Base-by-base conservation (phyloP, 2,329 filamentous ascomycete genomes). In the Simplicillium aogashimaense region DNA sequence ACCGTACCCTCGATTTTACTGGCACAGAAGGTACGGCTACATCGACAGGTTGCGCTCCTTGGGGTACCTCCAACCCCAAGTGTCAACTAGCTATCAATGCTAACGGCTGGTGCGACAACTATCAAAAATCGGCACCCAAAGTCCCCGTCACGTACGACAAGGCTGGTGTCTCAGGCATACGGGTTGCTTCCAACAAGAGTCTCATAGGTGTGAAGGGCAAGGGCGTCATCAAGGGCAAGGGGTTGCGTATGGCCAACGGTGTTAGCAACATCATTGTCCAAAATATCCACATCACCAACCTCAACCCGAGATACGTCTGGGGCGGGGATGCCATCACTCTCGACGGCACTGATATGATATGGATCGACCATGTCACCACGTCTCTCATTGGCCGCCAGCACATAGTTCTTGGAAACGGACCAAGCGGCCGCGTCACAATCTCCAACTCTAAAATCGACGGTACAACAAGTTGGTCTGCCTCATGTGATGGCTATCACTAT, bases 61-160 rank as follows among this genome's bases (percentile, higher is more conserved):
- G 68, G 59, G 74, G 72, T 30, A 74, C 20, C 9, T 25, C 71
- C 18, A 66, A 54, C 10, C 57, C 67, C 3, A 58, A 43, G 10
- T 76, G 77, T 58, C 76, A 81, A 63, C 49, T 68, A 33, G 72
- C 76, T 46, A 78, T 81, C 55, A 74, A 79, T 61, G 63, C 74
- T 61, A 59, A 77, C 53, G 52, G 65, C 51, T 76, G 72, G 69
- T 81, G 76, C 57, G 61, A 54, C 41, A 78, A 78, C 61, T 74
- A 80, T 55, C 62, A 80, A 57, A 60, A 39, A 35, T 61, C 63
- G 29, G 69, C 72, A 2, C 64, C 69, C 28, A 64, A 61, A 36
- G 64, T 63, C 33, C 59, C 60, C 7, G 68, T 61, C 30, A 63
- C 50, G 4, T 70, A 67, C 44, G 69, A 77, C 58, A 75, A 70